Evolutionary conservation across 2,329 filamentous ascomycete genomes (phyloP).

Genomic region (Xylariaceae sp.): DNA sequence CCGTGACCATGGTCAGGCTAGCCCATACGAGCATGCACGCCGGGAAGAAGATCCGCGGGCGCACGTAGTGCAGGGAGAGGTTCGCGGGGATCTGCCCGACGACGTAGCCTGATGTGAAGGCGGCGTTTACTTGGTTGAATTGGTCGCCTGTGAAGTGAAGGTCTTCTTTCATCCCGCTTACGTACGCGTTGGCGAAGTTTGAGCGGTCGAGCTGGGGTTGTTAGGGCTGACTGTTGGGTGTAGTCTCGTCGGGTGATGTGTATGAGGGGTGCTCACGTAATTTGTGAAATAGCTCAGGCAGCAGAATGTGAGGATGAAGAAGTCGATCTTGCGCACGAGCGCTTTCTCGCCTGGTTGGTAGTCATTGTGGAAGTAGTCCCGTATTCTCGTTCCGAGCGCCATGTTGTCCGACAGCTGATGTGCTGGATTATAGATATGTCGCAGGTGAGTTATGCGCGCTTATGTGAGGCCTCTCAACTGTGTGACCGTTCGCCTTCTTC

Average conservation of each 20-base stretch:
- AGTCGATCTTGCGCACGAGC: conserved; percentile 58
- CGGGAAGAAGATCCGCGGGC: conserved; percentile 63
- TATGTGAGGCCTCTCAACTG: no score
- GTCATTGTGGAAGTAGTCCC: conserved; percentile 30
- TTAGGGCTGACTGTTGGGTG: neutral
- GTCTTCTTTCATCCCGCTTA: conserved; percentile 53
- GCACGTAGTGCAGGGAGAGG: conserved; percentile 60
- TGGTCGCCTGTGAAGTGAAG: conserved; percentile 47
- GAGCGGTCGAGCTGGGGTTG: conserved; percentile 44
- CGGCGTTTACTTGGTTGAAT: conserved; percentile 53
- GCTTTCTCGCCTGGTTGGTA: conserved; percentile 37
- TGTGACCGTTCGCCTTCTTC: no score
- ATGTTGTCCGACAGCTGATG: conserved; percentile 18
- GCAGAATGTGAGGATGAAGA: conserved; percentile 64
- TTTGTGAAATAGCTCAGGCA: conserved; percentile 57
- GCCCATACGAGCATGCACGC: conserved; percentile 64
- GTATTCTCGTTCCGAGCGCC: conserved; percentile 21
- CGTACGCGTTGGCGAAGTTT: conserved; percentile 54
- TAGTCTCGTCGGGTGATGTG: neutral
- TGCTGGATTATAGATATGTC: no score
- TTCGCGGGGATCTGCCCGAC: conserved; percentile 62
- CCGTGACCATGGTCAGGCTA: conserved; percentile 60
- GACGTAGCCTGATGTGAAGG: conserved; percentile 44
- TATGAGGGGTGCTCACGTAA: conserved; percentile 39
- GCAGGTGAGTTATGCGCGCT: no score